Conservation (phyloP, 2,329 filamentous ascomycete genomes). For the Talaromyces amestolkiae region DNA sequence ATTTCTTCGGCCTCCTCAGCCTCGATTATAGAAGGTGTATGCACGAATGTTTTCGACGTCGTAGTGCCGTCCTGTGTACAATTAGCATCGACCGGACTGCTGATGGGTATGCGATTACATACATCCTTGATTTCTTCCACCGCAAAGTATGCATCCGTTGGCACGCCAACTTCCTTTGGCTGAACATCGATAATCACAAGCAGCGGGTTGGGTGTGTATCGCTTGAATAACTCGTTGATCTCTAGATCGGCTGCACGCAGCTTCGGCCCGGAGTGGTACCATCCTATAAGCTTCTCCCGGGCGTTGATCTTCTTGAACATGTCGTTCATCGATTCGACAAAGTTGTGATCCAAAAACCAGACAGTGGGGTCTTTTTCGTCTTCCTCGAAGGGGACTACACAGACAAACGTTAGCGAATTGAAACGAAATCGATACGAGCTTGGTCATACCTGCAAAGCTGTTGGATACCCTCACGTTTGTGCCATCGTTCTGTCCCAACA, state of each 20-base stretch:
- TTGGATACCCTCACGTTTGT: slow-evolving; percentile 96
- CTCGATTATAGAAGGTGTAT: slow-evolving; percentile 97
- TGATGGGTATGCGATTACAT: slow-evolving; percentile 23
- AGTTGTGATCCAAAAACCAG: slow-evolving; percentile 99
- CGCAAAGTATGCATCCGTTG: slow-evolving; percentile 97
- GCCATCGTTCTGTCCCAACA: slow-evolving; percentile 93
- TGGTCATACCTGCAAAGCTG: slow-evolving; percentile 80
- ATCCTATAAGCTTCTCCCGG: slow-evolving; percentile 96
- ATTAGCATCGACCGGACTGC: not conserved
- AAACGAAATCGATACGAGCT: not conserved
- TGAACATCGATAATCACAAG: slow-evolving; percentile 98
- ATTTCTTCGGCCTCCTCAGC: slow-evolving; percentile 99
- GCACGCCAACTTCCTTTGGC: slow-evolving; percentile 94
- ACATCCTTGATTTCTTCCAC: slow-evolving; percentile 99
- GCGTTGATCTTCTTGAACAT: slow-evolving; percentile 99
- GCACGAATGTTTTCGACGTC: slow-evolving; percentile 94
- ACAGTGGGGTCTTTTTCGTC: slow-evolving; percentile 98
- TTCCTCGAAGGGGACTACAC: slow-evolving; percentile 90
- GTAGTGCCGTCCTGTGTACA: slow-evolving; percentile 89
- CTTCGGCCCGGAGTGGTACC: slow-evolving; percentile 99
- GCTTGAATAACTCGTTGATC: slow-evolving; percentile 99
- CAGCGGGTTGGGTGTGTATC: slow-evolving; percentile 94
- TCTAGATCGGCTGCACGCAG: slow-evolving; percentile 93
- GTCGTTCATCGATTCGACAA: slow-evolving; percentile 98
- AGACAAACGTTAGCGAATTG: not conserved